Evolutionary conservation across 2,329 filamentous ascomycete species (phyloP), one percentile per base, ranked within the genome.

Genomic region (Colletotrichum tropicale): DNA sequence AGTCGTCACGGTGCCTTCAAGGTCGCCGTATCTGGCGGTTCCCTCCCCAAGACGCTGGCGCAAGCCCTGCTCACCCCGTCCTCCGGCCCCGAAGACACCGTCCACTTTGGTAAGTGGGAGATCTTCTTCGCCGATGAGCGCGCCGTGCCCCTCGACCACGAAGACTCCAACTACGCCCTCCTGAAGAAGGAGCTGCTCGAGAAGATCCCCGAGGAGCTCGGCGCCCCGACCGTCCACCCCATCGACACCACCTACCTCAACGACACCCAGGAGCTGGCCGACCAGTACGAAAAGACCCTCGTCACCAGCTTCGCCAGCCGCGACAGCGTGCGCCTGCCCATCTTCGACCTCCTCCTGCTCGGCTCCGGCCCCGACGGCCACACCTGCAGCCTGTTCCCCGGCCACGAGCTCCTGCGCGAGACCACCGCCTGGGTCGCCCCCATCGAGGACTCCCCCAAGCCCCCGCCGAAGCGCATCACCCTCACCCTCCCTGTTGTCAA

Each of bases 101-200:
- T 96, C 79, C 89, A 94, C 81, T 98, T 98, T 86, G 88, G 90
- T 83, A 95, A 95, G 85, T 99, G 97, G 97, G 95, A 98, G 82
- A 95, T 99, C 82, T 99, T 98, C 90, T 98, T 98, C 86, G 96
- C 96, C 82, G 97, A 99, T 84, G 97, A 99, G 89, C 95, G 97
- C 82, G 95, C 95, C 80, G 97, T 98, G 69, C 94, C 97, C 26
- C 93, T 98, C 80, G 93, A 97, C 85, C 94, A 98, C 86, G 90
- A 92, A 79, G 96, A 99, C 88, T 98, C 96, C 88, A 99, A 98
- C 88, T 98, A 98, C 87, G 92, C 89, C 76, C 92, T 98, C 60
- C 87, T 98, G 80, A 97, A 98, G 88, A 88, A 92, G 64, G 96
- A 98, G 86, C 89, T 98, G 66, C 89, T 99, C 77, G 93, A 96